Evolutionary conservation across 306 rosid species (phyloP).

Genomic region (Dryas drummondii): DNA sequence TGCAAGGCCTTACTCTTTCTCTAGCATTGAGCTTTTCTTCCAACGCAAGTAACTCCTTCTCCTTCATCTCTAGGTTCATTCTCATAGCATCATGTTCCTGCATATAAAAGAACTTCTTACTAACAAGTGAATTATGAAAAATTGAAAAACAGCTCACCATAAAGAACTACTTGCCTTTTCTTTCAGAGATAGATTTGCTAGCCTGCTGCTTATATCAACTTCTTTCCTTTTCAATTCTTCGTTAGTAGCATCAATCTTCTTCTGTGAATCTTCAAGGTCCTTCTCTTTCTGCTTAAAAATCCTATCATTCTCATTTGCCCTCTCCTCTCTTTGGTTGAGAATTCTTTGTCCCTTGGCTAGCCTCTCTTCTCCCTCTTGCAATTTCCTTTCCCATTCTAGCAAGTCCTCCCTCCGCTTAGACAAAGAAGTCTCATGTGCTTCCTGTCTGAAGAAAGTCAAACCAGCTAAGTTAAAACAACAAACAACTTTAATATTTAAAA

Average conservation of each 20-base stretch:
- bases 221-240: conserved; percentile 65
- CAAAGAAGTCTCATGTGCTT: conserved; percentile 57
- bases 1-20: conserved; percentile 61
- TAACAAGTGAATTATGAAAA: conserved; percentile 18
- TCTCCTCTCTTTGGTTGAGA: conserved; percentile 91
- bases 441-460: conserved; percentile 56
- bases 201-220: conserved; percentile 70
- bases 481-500: neutral
- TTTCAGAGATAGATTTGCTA: conserved; percentile 58
- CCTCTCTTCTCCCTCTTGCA: conserved; percentile 94
- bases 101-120: conserved; percentile 25
- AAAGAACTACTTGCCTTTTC: conserved; percentile 61
- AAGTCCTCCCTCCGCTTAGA: conserved; percentile 85
- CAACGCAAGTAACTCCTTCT: conserved; percentile 64
- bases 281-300: conserved; percentile 75
- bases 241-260: conserved; percentile 69
- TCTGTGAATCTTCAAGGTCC: conserved; percentile 79
- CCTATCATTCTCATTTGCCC: conserved; percentile 78
- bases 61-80: conserved; percentile 59
- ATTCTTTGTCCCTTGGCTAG: conserved; percentile 75
- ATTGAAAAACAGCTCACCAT: conserved; percentile 11
- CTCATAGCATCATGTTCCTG: conserved; percentile 73
- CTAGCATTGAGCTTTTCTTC: conserved; percentile 73
- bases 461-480: conserved; percentile 14
- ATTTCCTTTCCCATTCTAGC: conserved; percentile 89